Base-by-base conservation (phyloP, 495 filamentous ascomycete genomes). In the Penicillium bovifimosum region DNA sequence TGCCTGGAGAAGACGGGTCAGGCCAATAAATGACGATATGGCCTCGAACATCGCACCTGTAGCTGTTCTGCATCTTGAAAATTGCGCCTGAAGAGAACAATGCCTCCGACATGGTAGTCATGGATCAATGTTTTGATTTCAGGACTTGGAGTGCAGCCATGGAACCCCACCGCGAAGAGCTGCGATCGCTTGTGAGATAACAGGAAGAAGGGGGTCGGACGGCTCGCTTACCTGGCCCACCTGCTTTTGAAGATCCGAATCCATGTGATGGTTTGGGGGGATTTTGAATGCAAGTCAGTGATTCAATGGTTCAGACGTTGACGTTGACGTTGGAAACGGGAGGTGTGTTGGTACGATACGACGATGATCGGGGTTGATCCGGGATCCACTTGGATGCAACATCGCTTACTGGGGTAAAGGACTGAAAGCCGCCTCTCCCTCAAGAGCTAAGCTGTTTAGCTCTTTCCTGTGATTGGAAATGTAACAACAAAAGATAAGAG, bases 161-260 rank as follows among this genome's bases (percentile, higher is more conserved):
- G 70, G 34, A 79, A 76, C 10, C 76, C 76, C 39, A 76, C 75
- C 26, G 70, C 74, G 55, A 79, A 79, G 28, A 79, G 67, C 76
- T 79, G 41, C 7, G 44, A 45, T 39, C 20, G 35, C 61, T 16
- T 59, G 43, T 9, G 29, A 50, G n/a, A 32, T 24, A 32, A 10
- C 32, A 6, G 16, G 14, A 38, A 2, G 8, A 24, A 16, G 1
- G 2, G 9, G 16, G 18, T 28, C 9, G 8, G 27, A 9, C 1
- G 38, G 4, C 9, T 43, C 10, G 3, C 45, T 26, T 59, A 68
- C 70, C 53, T 75, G 71, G 26, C 67, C 66, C 9, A 69, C 59
- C 66, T 69, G 62, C 41, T 62, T 69, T 46, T 64, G 64, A 4
- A 66, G 53, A 29, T 65, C 60, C n/a, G 32, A 42, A 38, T 54